phyloP scores from a whole-genome alignment of 2,329 filamentous ascomycete species.

The Paecilomyces dactylethromorphus region DNA sequence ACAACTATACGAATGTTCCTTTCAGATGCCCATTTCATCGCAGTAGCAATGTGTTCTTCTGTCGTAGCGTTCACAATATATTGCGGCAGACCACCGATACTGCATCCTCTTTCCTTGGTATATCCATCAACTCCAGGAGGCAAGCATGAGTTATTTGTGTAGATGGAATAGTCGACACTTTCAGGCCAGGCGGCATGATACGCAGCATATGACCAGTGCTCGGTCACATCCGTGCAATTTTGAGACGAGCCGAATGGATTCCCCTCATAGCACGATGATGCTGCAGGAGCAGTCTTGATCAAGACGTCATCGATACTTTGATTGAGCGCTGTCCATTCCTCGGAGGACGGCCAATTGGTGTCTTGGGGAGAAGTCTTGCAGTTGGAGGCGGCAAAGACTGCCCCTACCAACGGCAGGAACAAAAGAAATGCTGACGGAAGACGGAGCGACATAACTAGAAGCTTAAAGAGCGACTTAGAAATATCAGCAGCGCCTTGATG shows the following conservation, averaged over 20 bases:
- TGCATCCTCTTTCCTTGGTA: constrained; percentile 16
- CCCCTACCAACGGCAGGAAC: no score
- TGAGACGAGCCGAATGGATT: constrained; percentile 19
- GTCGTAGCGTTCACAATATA: constrained; percentile 28
- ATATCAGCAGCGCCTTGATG: no score
- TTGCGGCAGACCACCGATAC: constrained; percentile 19
- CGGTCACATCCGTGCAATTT: constrained; percentile 16
- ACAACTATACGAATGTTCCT: constrained; percentile 18
- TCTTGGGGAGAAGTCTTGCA: no score
- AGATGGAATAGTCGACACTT: constrained; percentile 22
- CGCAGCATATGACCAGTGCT: constrained; percentile 20
- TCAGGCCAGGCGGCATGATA: constrained; percentile 27
- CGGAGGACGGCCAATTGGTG: constrained; percentile 10
- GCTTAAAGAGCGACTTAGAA: no score
- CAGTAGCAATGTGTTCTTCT: constrained; percentile 19
- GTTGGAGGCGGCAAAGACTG: no score
- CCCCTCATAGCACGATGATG: constrained; percentile 24
- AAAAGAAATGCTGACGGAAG: no score
- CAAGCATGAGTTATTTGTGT: constrained; percentile 27
- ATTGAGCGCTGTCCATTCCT: constrained; percentile 18
- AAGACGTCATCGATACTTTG: constrained; percentile 14
- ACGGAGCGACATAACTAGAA: no score
- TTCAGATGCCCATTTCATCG: constrained; percentile 16
- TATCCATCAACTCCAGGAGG: constrained; percentile 19
- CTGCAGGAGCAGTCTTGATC: constrained; percentile 16